Evolutionary conservation across 257 asterid species (phyloP).

Genomic region (Solanum medicagineum): DNA sequence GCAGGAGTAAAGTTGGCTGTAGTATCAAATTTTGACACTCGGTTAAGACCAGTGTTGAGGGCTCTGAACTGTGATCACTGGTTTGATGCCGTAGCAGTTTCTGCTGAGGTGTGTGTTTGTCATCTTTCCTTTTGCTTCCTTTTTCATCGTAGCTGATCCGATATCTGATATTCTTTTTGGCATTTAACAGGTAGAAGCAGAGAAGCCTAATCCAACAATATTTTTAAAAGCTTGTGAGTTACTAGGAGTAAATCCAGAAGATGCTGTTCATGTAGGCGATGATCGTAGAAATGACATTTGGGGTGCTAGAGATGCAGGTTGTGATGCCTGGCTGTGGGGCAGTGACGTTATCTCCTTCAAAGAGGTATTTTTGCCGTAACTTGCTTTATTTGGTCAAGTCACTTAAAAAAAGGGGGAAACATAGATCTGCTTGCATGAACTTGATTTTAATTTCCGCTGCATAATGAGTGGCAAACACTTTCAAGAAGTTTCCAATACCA

Average conservation of each 20-base stretch:
- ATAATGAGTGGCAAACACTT: background rate
- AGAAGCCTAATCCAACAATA: constrained; percentile 94
- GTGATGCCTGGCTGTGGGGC: constrained; percentile 99
- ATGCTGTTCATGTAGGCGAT: constrained; percentile 96
- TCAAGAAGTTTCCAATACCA: background rate
- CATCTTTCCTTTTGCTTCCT: background rate
- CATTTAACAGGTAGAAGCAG: constrained; percentile 83
- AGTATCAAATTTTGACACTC: constrained; percentile 92
- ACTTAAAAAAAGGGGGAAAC: background rate
- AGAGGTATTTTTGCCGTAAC: constrained; percentile 41
- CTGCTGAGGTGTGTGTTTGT: constrained; percentile 66
- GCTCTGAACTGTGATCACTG: constrained; percentile 91
- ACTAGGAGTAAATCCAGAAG: constrained; percentile 85
- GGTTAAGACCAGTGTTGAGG: constrained; percentile 72
- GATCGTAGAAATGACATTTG: constrained; percentile 93
- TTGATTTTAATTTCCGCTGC: background rate
- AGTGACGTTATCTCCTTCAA: constrained; percentile 80
- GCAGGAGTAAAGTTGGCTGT: constrained; percentile 80
- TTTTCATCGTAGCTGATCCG: background rate
- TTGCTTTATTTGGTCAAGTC: background rate
- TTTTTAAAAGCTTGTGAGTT: constrained; percentile 91
- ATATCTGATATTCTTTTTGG: background rate
- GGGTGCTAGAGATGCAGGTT: constrained; percentile 99
- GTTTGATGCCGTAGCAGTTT: constrained; percentile 97
- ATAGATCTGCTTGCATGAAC: background rate